A percentile compares a stretch with the other conserved stretches of the same genome.
Evolutionary conservation across 2,329 filamentous ascomycete genomes (phyloP).

Genomic region (Incumbomyces delicatus): DNA sequence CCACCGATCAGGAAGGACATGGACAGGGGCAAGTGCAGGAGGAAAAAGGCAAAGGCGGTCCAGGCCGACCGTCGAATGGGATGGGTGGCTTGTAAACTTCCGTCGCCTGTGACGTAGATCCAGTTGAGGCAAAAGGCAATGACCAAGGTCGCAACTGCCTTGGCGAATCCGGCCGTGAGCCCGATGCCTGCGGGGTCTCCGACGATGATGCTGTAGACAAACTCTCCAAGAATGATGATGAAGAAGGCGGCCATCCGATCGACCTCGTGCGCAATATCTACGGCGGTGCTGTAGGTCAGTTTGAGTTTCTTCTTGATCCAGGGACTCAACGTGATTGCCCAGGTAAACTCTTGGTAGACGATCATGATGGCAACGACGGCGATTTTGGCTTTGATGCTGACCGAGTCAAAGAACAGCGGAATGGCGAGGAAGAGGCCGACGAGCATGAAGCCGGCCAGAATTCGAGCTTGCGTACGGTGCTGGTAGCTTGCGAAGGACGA

Average conservation of each 20-base stretch:
- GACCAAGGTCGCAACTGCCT: slow-evolving; percentile 40
- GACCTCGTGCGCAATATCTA: slow-evolving; percentile 42
- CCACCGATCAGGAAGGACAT: slow-evolving; percentile 40
- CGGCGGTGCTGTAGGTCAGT: slow-evolving; percentile 39
- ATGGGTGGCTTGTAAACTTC: slow-evolving; percentile 35
- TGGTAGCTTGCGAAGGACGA: slow-evolving; percentile 40
- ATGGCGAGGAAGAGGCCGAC: slow-evolving; percentile 34
- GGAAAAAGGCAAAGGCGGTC: slow-evolving; percentile 38
- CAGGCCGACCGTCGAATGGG: slow-evolving; percentile 37
- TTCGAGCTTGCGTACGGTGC: slow-evolving; percentile 37
- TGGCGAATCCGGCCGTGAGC: slow-evolving; percentile 34
- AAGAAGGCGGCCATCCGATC: slow-evolving; percentile 44
- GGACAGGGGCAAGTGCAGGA: slow-evolving; percentile 37
- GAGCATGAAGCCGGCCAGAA: slow-evolving; percentile 35
- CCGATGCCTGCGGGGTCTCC: slow-evolving; percentile 39
- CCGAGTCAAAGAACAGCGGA: slow-evolving; percentile 35
- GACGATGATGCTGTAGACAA: slow-evolving; percentile 41
- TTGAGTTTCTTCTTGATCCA: slow-evolving; percentile 35
- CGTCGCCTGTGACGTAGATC: slow-evolving; percentile 42
- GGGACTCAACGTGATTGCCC: slow-evolving; percentile 38
- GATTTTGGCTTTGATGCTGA: slow-evolving; percentile 34
- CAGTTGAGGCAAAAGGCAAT: slow-evolving; percentile 44
- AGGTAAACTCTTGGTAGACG: slow-evolving; percentile 34
- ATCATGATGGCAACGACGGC: slow-evolving; percentile 36
- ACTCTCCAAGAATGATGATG: slow-evolving; percentile 45